Evolutionary conservation across 768 basidiomycete species (phyloP), one percentile per base, ranked within the genome.

Genomic region (Termitomyces sp.): DNA sequence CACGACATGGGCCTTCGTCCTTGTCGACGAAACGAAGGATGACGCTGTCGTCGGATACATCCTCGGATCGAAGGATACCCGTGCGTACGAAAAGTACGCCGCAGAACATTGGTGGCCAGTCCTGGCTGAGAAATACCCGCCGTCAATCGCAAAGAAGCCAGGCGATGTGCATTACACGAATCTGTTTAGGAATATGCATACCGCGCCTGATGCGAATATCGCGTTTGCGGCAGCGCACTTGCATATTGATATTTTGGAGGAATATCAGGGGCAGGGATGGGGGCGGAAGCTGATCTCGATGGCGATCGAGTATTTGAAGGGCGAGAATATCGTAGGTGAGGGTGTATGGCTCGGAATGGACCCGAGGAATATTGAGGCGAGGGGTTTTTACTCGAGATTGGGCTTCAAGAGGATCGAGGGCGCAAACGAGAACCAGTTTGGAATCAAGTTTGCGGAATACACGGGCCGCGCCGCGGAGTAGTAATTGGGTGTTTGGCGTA

Each of bases 311-410:
- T 76, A 84, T 74, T 70, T 92, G 67, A 81, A 76, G 62, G 78
- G 67, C 36, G 75, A 82, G 52, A 63, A 66, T 4, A 52, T 70
- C 11, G 80, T 80, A 39, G 66, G 85, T 16, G 73, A 75, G 12
- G 80, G 81, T 1, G 71, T 92, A 35, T 92, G 89, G 88, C 72
- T 92, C 38, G 90, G 87, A 4, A 69, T 90, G 70, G 84, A 91
- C 69, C 79, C 84, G 28, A 76, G 81, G 67, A 92, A 93, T 72
- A 72, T 70, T 24, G 77, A 73, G 15, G 90, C 88, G 28, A 80
- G 77, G 63, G 74, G 67, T 60, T 91, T 91, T 72, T 92, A 92
- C 69, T 71, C 71, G 60, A 78, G 74, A 57, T 56, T 92, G 56
- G 89, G 88, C 12, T 92, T 91, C 71, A 72, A 75, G 69, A 68